Conservation (phyloP, 441 rosid species). For the Croton laevigatus region DNA sequence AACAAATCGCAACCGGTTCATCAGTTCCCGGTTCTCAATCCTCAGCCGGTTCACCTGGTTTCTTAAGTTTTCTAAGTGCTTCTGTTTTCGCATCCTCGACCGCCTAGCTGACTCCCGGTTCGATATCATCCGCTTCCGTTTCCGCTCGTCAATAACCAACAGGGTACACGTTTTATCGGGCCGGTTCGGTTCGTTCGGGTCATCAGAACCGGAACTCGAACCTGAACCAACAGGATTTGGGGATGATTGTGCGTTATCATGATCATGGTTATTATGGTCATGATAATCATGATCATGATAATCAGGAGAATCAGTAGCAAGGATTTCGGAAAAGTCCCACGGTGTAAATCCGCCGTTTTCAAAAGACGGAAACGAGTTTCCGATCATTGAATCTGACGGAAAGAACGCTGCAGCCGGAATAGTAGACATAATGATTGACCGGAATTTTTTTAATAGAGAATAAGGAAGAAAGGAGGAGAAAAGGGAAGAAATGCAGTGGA, state of each 20-base stretch:
- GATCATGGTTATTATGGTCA: too few relatives aligned
- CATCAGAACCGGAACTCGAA: slow-evolving; percentile 40
- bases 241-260: slow-evolving; percentile 10
- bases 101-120: slow-evolving; percentile 88
- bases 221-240: slow-evolving; percentile 34
- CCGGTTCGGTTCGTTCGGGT: slow-evolving; percentile 20
- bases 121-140: slow-evolving; percentile 60
- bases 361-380: slow-evolving; percentile 37
- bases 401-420: slow-evolving; percentile 37
- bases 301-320: slow-evolving; percentile 13
- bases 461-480: slow-evolving; percentile 54
- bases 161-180: slow-evolving; percentile 28
- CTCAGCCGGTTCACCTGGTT: slow-evolving; percentile 45
- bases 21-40: slow-evolving; percentile 52
- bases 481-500: slow-evolving; percentile 84
- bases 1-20: slow-evolving; percentile 34
- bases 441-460: slow-evolving; percentile 25
- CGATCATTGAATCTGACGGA: slow-evolving; percentile 32
- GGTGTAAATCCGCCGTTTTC: slow-evolving; percentile 54
- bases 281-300: too few relatives aligned
- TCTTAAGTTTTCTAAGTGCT: slow-evolving; percentile 57
- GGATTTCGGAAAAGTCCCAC: slow-evolving; percentile 56
- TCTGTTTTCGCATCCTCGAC: slow-evolving; percentile 72
- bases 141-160: slow-evolving; percentile 44
- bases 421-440: slow-evolving; percentile 48